Evolutionary conservation across 192 early-diverging fungal genomes (phyloP).

Genomic region (Coemansia sp.): DNA sequence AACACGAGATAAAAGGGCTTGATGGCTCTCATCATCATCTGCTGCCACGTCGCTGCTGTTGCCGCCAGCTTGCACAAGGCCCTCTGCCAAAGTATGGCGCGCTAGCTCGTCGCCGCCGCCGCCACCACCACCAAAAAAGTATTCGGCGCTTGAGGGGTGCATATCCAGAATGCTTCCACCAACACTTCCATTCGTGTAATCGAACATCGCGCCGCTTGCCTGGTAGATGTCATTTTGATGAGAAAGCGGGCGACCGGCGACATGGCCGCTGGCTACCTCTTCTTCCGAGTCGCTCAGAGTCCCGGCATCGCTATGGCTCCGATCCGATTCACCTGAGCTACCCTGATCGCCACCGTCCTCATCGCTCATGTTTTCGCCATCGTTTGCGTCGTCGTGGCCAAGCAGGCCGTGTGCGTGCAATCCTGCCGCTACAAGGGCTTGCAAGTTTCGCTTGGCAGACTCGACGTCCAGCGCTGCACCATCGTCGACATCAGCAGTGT

Average conservation of each 20-base stretch:
- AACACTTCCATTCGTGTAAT: not conserved
- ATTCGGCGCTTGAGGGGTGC: constrained; percentile 10
- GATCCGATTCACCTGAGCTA: constrained; percentile 13
- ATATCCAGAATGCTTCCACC: constrained; percentile 9
- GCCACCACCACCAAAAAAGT: not conserved
- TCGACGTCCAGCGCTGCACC: constrained; percentile 34
- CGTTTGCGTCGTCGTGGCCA: constrained; percentile 17
- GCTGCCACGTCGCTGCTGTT: not conserved
- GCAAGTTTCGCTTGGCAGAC: constrained; percentile 51
- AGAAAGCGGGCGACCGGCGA: not conserved
- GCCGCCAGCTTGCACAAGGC: constrained; percentile 12
- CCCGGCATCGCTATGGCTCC: constrained; percentile 12
- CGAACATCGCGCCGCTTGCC: not conserved
- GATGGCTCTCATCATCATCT: constrained; percentile 2
- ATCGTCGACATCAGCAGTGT: not conserved
- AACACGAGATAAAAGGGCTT: constrained; percentile 48
- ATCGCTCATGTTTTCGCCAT: constrained; percentile 16
- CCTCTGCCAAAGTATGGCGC: constrained; percentile 9
- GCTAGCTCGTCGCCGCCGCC: not conserved
- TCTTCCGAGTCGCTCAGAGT: constrained; percentile 11
- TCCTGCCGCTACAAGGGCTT: constrained; percentile 51
- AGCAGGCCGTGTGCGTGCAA: constrained; percentile 48
- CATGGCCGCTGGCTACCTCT: constrained; percentile 10
- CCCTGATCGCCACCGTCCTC: constrained; percentile 11
- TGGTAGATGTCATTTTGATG: not conserved